phyloP scores from a whole-genome alignment of 2,329 filamentous ascomycete species.

The Aureobasidium sp. region DNA sequence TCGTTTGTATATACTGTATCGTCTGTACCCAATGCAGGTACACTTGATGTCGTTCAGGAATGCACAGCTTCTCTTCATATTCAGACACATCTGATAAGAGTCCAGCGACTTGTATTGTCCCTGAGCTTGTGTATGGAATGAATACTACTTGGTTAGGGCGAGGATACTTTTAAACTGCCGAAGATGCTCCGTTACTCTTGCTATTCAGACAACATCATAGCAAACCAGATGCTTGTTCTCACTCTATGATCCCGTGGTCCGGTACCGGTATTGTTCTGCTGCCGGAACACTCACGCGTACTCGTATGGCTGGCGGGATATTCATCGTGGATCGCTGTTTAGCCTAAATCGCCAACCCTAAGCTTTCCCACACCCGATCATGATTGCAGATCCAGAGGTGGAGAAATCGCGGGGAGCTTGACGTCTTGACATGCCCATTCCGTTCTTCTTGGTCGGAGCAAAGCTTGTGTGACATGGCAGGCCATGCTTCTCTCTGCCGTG shows the following conservation, averaged over 20 bases:
- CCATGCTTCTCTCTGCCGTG: neutral
- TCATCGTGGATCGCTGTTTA: neutral
- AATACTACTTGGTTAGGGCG: neutral
- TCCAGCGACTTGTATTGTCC: too few relatives aligned
- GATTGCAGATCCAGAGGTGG: constrained; percentile 2
- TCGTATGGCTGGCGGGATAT: neutral
- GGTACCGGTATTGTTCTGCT: neutral
- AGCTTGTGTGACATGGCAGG: neutral
- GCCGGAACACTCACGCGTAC: neutral
- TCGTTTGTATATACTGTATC: neutral
- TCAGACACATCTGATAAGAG: neutral
- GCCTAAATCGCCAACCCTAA: neutral
- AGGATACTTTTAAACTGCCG: neutral
- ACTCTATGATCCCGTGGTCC: neutral
- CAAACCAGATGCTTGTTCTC: too few relatives aligned
- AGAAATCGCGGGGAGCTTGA: constrained; percentile 10
- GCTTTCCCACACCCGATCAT: neutral
- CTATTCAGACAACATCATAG: neutral
- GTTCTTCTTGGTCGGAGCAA: neutral
- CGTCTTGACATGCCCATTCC: neutral
- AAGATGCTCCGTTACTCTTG: neutral
- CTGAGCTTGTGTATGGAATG: neutral
- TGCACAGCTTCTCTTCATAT: neutral
- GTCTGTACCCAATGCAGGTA: neutral
- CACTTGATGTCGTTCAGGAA: neutral